A percentile compares a stretch with the other conserved stretches of the same genome.
These are phyloP conservation scores for Stemphylium lycopersici DNA, from an alignment of 2,329 filamentous ascomycete genomes.

Conservation along the genomic window DNA sequence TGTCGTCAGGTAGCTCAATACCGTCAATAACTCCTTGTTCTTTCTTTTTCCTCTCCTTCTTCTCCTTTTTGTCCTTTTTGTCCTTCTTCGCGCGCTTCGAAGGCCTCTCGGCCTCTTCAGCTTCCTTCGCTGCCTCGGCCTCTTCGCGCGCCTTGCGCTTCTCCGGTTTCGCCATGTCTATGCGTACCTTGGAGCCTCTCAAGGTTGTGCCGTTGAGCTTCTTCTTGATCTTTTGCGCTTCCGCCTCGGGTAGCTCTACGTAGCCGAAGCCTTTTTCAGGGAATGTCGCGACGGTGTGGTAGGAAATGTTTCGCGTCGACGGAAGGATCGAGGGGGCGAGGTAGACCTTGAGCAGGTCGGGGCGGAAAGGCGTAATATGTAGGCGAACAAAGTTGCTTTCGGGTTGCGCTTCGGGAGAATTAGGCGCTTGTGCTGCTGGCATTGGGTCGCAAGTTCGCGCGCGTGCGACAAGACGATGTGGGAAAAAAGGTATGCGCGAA, in stretches of 20 bases:
- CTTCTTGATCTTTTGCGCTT: slow-evolving; percentile 89
- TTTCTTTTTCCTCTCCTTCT: slow-evolving; percentile 54
- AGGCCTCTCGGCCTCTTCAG: slow-evolving; percentile 56
- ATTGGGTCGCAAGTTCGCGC: slow-evolving; percentile 35
- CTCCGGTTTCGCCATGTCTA: slow-evolving; percentile 78
- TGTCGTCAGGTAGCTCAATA: slow-evolving; percentile 71
- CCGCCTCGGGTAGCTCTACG: slow-evolving; percentile 77
- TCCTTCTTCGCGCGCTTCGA: slow-evolving; percentile 53
- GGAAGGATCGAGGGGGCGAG: slow-evolving; percentile 71
- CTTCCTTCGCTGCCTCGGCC: slow-evolving; percentile 44
- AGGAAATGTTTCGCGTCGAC: slow-evolving; percentile 81
- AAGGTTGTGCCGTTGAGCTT: slow-evolving; percentile 88
- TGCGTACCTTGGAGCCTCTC: slow-evolving; percentile 81
- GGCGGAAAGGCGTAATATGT: slow-evolving; percentile 86
- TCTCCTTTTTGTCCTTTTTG: slow-evolving; percentile 54
- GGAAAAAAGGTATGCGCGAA: slow-evolving; percentile 5
- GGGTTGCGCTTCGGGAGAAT: slow-evolving; percentile 21
- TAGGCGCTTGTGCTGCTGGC: slow-evolving; percentile 41
- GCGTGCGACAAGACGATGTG: slow-evolving; percentile 19
- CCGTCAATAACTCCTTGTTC: slow-evolving; percentile 66
- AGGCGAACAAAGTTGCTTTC: slow-evolving; percentile 60
- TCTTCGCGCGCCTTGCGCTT: slow-evolving; percentile 55
- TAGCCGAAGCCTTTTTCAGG: slow-evolving; percentile 92
- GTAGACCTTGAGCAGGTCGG: slow-evolving; percentile 73
- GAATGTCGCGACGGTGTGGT: slow-evolving; percentile 82